Percentiles rank a stretch among this genome's conserved stretches.
phyloP scores from a whole-genome alignment of 352 stramenopile species.

The Pythium rishiriense region DNA sequence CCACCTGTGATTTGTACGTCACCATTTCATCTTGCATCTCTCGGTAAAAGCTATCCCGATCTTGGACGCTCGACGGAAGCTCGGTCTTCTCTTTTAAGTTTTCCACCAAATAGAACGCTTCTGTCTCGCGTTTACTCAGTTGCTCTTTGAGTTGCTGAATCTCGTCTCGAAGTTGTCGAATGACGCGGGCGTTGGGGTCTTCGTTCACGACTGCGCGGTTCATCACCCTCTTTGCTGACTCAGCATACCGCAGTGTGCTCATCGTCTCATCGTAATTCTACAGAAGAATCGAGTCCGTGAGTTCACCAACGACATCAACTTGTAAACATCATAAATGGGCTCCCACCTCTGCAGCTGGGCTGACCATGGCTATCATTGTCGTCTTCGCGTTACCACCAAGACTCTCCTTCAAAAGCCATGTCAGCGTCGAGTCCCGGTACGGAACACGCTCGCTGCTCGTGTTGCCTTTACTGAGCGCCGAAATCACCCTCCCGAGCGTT shows the following conservation, averaged over 20 bases:
- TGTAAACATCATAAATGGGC: neutral
- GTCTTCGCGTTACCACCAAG: constrained; percentile 85
- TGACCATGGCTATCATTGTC: constrained; percentile 89
- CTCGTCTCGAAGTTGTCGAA: constrained; percentile 74
- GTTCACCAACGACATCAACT: neutral
- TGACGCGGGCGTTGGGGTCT: constrained; percentile 78
- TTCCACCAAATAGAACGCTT: constrained; percentile 31
- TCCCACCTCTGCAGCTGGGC: constrained; percentile 62
- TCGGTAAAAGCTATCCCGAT: constrained; percentile 29
- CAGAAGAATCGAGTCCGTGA: neutral
- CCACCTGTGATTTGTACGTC: constrained; percentile 16
- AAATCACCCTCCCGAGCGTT: constrained; percentile 89
- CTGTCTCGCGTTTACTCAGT: constrained; percentile 34
- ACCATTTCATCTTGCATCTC: constrained; percentile 25
- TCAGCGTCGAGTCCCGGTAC: constrained; percentile 86
- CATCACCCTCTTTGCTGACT: constrained; percentile 84
- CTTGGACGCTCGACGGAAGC: constrained; percentile 18
- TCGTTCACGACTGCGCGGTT: constrained; percentile 83
- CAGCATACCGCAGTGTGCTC: constrained; percentile 82
- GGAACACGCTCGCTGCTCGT: constrained; percentile 58
- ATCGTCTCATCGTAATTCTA: constrained; percentile 87
- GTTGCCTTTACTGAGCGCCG: constrained; percentile 68
- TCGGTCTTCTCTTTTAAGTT: constrained; percentile 26
- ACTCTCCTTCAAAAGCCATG: constrained; percentile 87
- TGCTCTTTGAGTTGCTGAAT: constrained; percentile 56